Base-by-base conservation (phyloP, 2,329 filamentous ascomycete genomes). In the Cordyceps pruinosa region DNA sequence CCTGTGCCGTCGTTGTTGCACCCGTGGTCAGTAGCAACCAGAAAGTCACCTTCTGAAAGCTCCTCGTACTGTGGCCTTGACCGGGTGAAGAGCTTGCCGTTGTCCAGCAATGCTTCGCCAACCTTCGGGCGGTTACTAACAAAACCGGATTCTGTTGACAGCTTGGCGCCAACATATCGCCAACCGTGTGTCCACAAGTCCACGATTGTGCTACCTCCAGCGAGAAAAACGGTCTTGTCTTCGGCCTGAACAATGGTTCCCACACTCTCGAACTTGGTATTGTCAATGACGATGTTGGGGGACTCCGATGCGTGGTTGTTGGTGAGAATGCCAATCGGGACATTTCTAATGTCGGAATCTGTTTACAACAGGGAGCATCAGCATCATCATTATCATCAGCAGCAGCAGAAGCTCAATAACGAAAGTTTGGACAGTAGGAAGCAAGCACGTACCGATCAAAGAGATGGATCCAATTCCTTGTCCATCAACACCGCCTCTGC, bases 231-330 rank as follows among this genome's bases (percentile, higher is more conserved):
- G 7, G 13, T 41, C 15, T 17, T n/a, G 37, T 41, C 37, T 17
- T 41, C 5, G n/a, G 37, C 37, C 77, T 81, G 79, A 81, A 87
- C 78, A 74, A 84, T 83, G 86, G 68, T 84, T 81, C 84, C 84
- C 86, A 53, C 37, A 19, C 44, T n/a, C 6, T 5, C 44, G 13
- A 53, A 34, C 5, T 39, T 17, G 13, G 26, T 34, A 13, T 53
- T 42, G 32, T 53, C 49, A 10, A 53, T 37, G 9, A 53, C 37
- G 28, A 53, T 53, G 26, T 53, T 44, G 2, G 49, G 49, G 4
- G 49, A 15, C 10, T 15, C 8, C 8, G 9, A 7, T 13, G 32
- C 1, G 49, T 6, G 15, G 37, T 5, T 8, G 34, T 84, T 84
- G 76, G 86, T 80, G 68, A 77, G 84, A 32, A 87, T 77, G 30